Evolutionary conservation across 139 green algal genomes (phyloP), one percentile per base, ranked within the genome.

Genomic region (Chlorella sp.): DNA sequence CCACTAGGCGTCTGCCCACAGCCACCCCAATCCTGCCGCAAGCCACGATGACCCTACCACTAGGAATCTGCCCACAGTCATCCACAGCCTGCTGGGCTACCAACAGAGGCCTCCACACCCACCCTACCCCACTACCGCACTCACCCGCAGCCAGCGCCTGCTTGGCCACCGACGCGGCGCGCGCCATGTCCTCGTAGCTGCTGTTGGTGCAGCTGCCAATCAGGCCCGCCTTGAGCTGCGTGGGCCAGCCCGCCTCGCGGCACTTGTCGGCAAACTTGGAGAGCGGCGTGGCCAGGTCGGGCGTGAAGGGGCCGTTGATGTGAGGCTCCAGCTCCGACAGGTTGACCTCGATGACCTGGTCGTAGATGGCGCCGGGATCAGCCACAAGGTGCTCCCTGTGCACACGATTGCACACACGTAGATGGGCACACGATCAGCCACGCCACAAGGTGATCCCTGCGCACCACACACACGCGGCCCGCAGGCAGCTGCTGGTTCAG

Each of bases 301-400:
- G 93, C 24, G 92, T 97, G 87, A 97, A 97, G 65, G 93, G 93
- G 23, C 93, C 93, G 80, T 98, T 98, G 72, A 98, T 80, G 78
- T 97, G 91, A 34, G 90, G 93, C 93, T 98, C 92, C 77, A 98
- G 88, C 82, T 91, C 85, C 29, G 36, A 77, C 49, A 98, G 82
- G 89, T 98, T 90, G 79, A 98, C 91, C 85, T 98, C 93, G 73
- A 98, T 97, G 31, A 95, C n/a, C 82, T 95, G 86, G 83, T 97
- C 93, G 77, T 97, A 97, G 73, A 88, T 66, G 36, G 84, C 84
- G 32, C 93, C 93, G 62, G 87, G 82, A 78, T 96, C 91, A 14
- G 91, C 80, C 26, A 72, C 36, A 64, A 96, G 82, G 82, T 94
- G 79, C 71, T 95, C 91, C 65, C 83, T 83, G 50, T 17, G 10